Conservation (phyloP, 2,329 filamentous ascomycete species). For the Penicillium psychrosexuale region DNA sequence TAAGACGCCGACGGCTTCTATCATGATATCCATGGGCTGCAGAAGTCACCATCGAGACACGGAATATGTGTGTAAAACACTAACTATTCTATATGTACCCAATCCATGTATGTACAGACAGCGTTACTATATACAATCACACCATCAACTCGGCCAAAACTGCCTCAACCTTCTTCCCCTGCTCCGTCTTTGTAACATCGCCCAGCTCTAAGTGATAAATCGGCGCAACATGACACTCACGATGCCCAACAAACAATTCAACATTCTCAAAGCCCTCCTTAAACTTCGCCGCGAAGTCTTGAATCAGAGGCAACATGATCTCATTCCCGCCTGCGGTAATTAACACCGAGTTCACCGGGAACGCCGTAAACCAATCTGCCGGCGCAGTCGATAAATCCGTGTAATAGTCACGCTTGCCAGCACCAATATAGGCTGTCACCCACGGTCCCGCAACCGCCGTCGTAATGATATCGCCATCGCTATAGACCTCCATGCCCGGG, state of each 20-base stretch:
- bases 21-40: background rate
- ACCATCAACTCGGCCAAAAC: slow-evolving; percentile 31
- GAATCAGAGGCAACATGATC: slow-evolving; percentile 56
- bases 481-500: slow-evolving; percentile 45
- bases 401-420: slow-evolving; percentile 47
- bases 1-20: too few relatives aligned
- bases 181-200: slow-evolving; percentile 37
- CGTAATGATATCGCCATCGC: slow-evolving; percentile 52
- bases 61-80: background rate
- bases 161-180: slow-evolving; percentile 38
- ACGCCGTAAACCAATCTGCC: slow-evolving; percentile 52
- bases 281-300: slow-evolving; percentile 49
- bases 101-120: background rate
- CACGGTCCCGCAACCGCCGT: slow-evolving; percentile 43
- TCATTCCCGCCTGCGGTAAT: slow-evolving; percentile 57
- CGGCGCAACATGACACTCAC: slow-evolving; percentile 44
- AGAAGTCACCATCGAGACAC: background rate
- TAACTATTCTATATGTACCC: background rate
- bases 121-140: background rate
- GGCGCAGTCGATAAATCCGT: slow-evolving; percentile 52
- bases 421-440: slow-evolving; percentile 49
- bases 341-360: slow-evolving; percentile 50
- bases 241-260: slow-evolving; percentile 36
- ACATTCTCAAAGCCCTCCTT: slow-evolving; percentile 37
- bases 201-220: slow-evolving; percentile 41